phyloP scores from a whole-genome alignment of 495 filamentous ascomycete genomes.

The Lichenothelia convexa region DNA sequence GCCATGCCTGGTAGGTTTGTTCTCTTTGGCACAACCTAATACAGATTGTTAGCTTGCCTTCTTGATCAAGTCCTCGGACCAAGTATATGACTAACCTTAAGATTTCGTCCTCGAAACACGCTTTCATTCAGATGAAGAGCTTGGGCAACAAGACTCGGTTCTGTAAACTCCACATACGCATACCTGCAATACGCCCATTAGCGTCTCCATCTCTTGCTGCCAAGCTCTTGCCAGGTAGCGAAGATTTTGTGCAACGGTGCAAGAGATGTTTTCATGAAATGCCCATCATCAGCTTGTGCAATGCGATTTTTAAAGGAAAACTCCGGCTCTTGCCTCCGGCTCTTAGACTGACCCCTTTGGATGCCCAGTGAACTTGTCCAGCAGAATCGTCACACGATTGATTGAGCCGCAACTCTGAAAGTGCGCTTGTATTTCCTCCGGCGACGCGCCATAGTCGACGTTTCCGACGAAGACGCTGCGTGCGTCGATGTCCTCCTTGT shows the following conservation, averaged over 20 bases:
- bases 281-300: not conserved
- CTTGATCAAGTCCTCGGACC: not conserved
- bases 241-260: constrained; percentile 13
- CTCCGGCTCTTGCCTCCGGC: constrained; percentile 10
- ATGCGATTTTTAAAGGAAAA: constrained; percentile 7
- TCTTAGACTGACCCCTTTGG: constrained; percentile 74
- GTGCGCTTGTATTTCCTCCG: constrained; percentile 97
- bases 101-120: constrained; percentile 79
- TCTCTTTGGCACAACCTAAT: constrained; percentile 81
- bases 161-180: constrained; percentile 96
- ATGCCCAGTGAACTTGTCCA: constrained; percentile 96
- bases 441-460: constrained; percentile 93
- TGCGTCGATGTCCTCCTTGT: constrained; percentile 89
- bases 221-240: constrained; percentile 33
- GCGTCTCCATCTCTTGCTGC: constrained; percentile 28
- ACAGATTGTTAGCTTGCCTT: constrained; percentile 9
- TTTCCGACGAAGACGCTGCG: constrained; percentile 97
- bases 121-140: constrained; percentile 94
- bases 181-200: constrained; percentile 47
- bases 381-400: constrained; percentile 91
- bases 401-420: constrained; percentile 97
- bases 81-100: constrained; percentile 49
- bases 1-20: constrained; percentile 93
- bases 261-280: not conserved
- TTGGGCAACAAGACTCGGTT: constrained; percentile 81